phyloP scores from a whole-genome alignment of 2,329 filamentous ascomycete genomes.

The Colletotrichum tamarilloi region DNA sequence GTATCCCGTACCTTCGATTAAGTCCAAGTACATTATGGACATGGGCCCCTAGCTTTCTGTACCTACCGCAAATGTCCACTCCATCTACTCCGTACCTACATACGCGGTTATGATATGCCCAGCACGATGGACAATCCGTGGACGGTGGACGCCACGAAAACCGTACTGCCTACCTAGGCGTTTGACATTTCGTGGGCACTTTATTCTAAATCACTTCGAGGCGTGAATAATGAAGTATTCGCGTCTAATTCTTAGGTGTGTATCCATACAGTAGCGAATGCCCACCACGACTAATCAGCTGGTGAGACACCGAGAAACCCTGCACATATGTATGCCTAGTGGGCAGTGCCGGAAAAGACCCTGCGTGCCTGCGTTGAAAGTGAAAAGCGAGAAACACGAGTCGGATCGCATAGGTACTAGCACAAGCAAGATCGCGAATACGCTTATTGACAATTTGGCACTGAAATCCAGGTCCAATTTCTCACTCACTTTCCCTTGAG shows the following conservation, averaged over 20 bases:
- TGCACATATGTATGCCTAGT: neutral
- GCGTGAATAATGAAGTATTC: neutral
- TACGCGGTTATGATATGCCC: neutral
- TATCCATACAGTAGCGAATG: neutral
- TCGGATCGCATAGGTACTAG: no score
- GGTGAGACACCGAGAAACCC: neutral
- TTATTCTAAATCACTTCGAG: neutral
- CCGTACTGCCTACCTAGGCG: neutral
- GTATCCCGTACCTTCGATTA: neutral
- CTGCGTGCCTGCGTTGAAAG: neutral
- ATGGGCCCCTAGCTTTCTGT: constrained; percentile 15
- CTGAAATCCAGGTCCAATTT: no score
- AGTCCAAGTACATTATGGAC: neutral
- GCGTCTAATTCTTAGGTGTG: neutral
- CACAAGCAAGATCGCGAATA: no score
- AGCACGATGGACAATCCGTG: neutral
- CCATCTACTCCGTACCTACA: neutral
- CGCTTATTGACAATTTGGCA: no score
- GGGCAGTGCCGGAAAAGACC: neutral
- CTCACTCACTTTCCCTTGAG: neutral
- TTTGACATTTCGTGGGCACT: neutral
- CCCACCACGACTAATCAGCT: neutral
- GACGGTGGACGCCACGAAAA: neutral
- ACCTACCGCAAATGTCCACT: neutral
- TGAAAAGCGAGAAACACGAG: neutral